A percentile compares a stretch with the other conserved stretches of the same genome.
These are phyloP conservation scores for Parasitella parasitica DNA, from an alignment of 371 early-diverging fungal genomes.

Conservation along the genomic window DNA sequence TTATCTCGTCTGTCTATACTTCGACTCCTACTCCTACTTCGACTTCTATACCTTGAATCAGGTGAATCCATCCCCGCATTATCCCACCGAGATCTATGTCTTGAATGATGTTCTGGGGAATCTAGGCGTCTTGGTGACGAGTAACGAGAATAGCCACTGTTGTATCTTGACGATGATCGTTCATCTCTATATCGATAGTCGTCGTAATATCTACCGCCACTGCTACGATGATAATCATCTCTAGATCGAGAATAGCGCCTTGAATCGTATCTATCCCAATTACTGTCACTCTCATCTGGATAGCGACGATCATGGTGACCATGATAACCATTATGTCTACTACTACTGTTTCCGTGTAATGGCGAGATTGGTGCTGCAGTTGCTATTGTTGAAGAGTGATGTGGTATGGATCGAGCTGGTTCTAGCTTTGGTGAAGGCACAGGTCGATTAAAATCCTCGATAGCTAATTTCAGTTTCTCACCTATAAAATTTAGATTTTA, in stretches of 20 bases:
- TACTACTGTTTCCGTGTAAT: not conserved
- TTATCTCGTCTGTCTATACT: conserved; percentile 23
- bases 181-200: conserved; percentile 24
- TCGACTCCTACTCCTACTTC: conserved; percentile 37
- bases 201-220: conserved; percentile 20
- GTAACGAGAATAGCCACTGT: conserved; percentile 32
- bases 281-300: not conserved
- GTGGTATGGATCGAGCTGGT: not conserved
- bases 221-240: conserved; percentile 5
- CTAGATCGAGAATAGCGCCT: conserved; percentile 8
- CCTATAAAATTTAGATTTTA: not conserved
- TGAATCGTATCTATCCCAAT: conserved; percentile 15
- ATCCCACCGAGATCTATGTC: conserved; percentile 33
- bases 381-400: not conserved
- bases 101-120: conserved; percentile 2
- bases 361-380: not conserved
- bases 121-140: conserved; percentile 32
- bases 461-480: conserved; percentile 12
- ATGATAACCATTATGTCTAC: not conserved
- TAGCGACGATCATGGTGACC: not conserved
- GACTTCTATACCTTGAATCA: conserved; percentile 34
- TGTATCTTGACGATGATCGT: conserved; percentile 19
- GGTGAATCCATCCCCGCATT: conserved; percentile 40
- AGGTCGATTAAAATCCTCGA: conserved; percentile 9
- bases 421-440: not conserved